phyloP scores from a whole-genome alignment of 257 asterid genomes.

The Rubia yunnanensis region DNA sequence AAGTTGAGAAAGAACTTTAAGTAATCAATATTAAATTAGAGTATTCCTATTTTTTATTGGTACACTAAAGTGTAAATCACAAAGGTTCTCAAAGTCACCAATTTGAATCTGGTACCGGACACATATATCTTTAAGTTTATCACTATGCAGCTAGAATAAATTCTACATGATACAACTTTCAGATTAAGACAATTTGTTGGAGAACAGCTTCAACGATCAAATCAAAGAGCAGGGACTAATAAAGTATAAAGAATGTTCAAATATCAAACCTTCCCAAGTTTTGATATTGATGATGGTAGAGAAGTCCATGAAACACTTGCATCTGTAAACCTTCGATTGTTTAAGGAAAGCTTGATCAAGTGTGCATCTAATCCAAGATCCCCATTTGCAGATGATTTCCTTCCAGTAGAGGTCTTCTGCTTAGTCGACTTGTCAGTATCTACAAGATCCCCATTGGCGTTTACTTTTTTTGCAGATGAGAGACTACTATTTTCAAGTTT shows the following conservation, averaged over 20 bases:
- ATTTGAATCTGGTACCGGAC: neutral
- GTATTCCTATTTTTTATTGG: neutral
- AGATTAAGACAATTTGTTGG: neutral
- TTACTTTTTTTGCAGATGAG: constrained; percentile 37
- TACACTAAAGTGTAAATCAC: neutral
- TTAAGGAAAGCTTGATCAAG: constrained; percentile 63
- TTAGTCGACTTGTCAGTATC: constrained; percentile 40
- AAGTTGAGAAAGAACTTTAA: neutral
- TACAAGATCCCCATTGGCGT: constrained; percentile 36
- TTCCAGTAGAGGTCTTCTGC: constrained; percentile 40
- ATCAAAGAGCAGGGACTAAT: constrained; percentile 8
- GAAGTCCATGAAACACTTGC: constrained; percentile 75
- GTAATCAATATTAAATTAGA: neutral
- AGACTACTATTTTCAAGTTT: constrained; percentile 46
- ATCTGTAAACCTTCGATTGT: constrained; percentile 52
- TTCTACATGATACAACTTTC: neutral
- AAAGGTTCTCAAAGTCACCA: neutral
- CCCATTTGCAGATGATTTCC: constrained; percentile 47
- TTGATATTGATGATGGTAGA: constrained; percentile 73
- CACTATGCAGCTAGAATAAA: neutral
- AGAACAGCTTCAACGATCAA: neutral
- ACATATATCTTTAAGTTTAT: neutral
- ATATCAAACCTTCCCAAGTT: constrained; percentile 71
- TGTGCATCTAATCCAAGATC: constrained; percentile 58
- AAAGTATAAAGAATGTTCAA: neutral